Conservation (phyloP, 305 asterid genomes). For the Rubia occidens region DNA sequence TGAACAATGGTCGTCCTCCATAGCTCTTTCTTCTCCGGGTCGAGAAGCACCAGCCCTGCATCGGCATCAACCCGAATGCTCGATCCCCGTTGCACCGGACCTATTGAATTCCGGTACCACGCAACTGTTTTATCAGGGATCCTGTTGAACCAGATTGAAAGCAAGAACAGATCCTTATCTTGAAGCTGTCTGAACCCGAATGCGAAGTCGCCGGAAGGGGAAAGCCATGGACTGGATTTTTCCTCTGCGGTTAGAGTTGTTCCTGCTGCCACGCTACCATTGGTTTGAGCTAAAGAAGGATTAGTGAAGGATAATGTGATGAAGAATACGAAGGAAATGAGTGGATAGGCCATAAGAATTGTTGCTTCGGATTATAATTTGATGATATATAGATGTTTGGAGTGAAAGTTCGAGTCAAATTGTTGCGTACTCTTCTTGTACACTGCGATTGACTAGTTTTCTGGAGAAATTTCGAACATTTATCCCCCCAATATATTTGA, state of each 20-base stretch:
- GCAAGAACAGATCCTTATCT: conserved; percentile 23
- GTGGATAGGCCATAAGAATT: conserved; percentile 16
- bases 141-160: conserved; percentile 29
- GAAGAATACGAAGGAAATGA: neutral
- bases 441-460: too few relatives aligned
- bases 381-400: too few relatives aligned
- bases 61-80: conserved; percentile 15
- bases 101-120: conserved; percentile 23
- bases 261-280: conserved; percentile 14
- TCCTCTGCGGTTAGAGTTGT: conserved; percentile 20
- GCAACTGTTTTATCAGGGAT: conserved; percentile 27
- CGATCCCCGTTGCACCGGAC: conserved; percentile 21
- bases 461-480: too few relatives aligned
- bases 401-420: neutral
- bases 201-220: conserved; percentile 30
- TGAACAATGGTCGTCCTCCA: conserved; percentile 15
- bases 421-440: neutral
- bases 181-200: conserved; percentile 30
- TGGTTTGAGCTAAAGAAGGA: conserved; percentile 21
- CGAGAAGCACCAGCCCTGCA: conserved; percentile 22
- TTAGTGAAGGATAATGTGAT: conserved; percentile 10
- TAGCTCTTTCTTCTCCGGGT: conserved; percentile 13
- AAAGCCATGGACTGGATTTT: conserved; percentile 24
- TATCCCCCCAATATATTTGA: too few relatives aligned
- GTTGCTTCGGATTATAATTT: neutral